Base-by-base conservation (phyloP, 202 grass and related monocot genomes). In the Zoysia matrella region DNA sequence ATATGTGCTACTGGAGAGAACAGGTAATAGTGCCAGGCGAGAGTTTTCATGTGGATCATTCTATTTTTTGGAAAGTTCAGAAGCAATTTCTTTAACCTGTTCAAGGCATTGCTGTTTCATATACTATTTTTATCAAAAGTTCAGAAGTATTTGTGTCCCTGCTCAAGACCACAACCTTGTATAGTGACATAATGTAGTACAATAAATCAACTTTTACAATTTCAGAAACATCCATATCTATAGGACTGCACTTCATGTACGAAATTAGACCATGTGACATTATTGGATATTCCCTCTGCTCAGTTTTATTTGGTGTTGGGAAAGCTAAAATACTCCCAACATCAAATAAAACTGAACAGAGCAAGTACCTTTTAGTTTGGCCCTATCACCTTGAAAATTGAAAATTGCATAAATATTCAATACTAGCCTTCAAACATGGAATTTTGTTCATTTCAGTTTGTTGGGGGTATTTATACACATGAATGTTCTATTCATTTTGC, bases 1-100 rank as follows among this genome's bases (percentile, higher is more conserved):
- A 98, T 98, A 89, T 98, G 95, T 84, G 95, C 95, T 84, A 93
- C 89, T 53, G 95, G 95, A 71, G 81, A 93, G 11, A 98, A 95
- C 64, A 95, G 95, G 95, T 94, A 66, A 80, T 75, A 62, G 48
- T 76, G 4, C 56, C 6, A 55, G 53, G 5, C 15, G 54, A n/a
- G 8, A 76, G 4, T 36, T 36, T 36, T 36, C 30, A 11, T 56
- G 63, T 55, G 13, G 63, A 14, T 43, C 47, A 16, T 45, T 14
- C 15, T 71, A 0, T 78, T 76, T 76, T 9, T 7, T 85, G 41
- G 47, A n/a, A 14, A 47, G 2, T 52, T 72, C n/a, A 14, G 4
- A 39, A 78, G 43, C 1, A 44, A 52, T 64, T 16, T 77, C 14
- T 71, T 45, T 10, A 64, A 1, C 47, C 14, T 79, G 46, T 81